Percentiles rank a stretch among this genome's conserved stretches.
Conservation (phyloP, 2,329 filamentous ascomycete species). For the Ascochyta koolunga region DNA sequence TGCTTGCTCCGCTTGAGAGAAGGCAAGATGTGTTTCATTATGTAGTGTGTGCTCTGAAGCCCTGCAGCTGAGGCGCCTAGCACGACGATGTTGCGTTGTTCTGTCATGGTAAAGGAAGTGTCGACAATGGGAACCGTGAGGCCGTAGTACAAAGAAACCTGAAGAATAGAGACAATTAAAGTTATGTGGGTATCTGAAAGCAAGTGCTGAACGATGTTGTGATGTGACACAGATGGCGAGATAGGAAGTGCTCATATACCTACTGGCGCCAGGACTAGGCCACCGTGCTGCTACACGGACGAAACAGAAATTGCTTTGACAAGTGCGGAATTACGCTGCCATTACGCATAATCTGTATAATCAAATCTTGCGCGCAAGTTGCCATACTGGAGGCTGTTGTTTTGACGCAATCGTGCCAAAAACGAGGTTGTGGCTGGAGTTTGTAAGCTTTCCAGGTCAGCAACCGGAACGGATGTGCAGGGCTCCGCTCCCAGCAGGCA, state of each 20-base stretch:
- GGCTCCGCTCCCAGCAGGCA: background rate
- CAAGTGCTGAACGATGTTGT: background rate
- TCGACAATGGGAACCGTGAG: background rate
- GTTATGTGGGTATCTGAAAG: background rate
- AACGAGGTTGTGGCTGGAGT: background rate
- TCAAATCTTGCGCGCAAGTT: background rate
- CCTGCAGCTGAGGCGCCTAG: conserved; percentile 41
- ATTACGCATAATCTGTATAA: background rate
- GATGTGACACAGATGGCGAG: background rate
- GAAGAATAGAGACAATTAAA: background rate
- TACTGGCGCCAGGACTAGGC: too few relatives aligned
- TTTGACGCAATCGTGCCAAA: background rate
- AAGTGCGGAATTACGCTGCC: background rate
- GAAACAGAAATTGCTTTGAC: background rate
- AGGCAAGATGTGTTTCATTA: conserved; percentile 45
- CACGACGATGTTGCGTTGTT: conserved; percentile 45
- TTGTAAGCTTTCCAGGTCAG: conserved; percentile 10
- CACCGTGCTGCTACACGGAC: conserved; percentile 1
- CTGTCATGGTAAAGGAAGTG: conserved; percentile 28
- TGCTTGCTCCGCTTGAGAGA: conserved; percentile 34
- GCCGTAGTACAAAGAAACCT: background rate
- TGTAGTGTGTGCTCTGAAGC: conserved; percentile 41
- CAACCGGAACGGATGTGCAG: background rate
- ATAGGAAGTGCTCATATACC: conserved; percentile 1
- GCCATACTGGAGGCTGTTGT: background rate